A percentile compares a stretch with the other conserved stretches of the same genome.
Conservation (phyloP, 768 basidiomycete species). For the Serendipita indica region DNA sequence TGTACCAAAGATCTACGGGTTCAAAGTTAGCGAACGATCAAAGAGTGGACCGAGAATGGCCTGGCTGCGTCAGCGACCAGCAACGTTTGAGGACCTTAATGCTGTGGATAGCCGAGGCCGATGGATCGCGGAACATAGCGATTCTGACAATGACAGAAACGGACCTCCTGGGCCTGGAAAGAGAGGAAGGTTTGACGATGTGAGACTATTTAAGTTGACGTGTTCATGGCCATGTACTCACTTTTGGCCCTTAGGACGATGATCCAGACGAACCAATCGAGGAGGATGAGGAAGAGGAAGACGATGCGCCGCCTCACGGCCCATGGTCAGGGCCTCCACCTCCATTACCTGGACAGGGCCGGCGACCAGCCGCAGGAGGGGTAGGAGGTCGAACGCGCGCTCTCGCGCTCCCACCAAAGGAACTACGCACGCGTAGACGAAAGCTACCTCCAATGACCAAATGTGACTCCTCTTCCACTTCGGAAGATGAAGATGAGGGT, state of each 20-base stretch:
- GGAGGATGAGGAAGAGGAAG: conserved; percentile 6
- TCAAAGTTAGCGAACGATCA: conserved; percentile 90
- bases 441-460: not conserved
- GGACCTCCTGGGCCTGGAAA: conserved; percentile 11
- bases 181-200: conserved; percentile 11
- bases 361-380: not conserved
- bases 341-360: not conserved
- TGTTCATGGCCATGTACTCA: not conserved
- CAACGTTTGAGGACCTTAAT: conserved; percentile 64
- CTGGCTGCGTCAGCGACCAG: conserved; percentile 83
- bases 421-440: not conserved
- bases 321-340: not conserved
- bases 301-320: not conserved
- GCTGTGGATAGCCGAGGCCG: conserved; percentile 81
- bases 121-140: conserved; percentile 55
- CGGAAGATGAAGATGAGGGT: not conserved
- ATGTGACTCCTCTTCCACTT: not conserved
- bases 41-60: conserved; percentile 93
- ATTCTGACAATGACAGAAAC: conserved; percentile 43
- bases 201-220: conserved; percentile 9
- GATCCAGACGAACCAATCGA: conserved; percentile 4
- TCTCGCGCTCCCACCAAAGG: not conserved
- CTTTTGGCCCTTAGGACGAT: not conserved
- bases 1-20: conserved; percentile 87
- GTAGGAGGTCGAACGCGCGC: conserved; percentile 1